A percentile compares a stretch with the other conserved stretches of the same genome.
Conservation (phyloP, 306 rosid species). For the Rosa lucieae region DNA sequence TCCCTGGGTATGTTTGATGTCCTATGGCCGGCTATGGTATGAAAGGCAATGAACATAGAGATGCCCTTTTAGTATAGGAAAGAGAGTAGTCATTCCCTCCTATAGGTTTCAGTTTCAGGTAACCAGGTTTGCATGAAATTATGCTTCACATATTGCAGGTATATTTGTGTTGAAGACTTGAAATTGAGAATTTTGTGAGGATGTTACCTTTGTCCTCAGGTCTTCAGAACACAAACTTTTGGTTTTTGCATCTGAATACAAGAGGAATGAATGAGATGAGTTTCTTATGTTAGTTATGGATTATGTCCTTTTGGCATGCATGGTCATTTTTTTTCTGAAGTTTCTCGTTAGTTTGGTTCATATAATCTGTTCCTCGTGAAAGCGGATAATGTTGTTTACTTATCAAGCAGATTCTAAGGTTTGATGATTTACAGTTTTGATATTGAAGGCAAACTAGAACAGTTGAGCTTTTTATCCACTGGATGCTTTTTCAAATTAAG, state of each 20-base stretch:
- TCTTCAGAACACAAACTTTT: neutral
- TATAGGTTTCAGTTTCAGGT: conserved; percentile 1
- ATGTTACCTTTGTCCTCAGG: neutral
- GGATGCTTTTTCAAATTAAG: too few species aligned
- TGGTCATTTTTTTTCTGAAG: neutral
- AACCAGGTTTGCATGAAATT: neutral
- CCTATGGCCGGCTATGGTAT: neutral
- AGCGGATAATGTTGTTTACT: too few species aligned
- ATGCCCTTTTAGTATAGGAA: neutral
- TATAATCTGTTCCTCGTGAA: too few species aligned
- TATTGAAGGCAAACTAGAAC: too few species aligned
- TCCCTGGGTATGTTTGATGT: conserved; percentile 7
- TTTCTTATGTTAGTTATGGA: neutral
- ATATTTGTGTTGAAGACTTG: neutral
- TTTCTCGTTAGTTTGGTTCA: neutral
- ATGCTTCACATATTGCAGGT: neutral
- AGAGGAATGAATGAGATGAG: neutral
- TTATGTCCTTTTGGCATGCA: neutral
- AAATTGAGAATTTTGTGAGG: neutral
- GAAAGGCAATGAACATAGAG: neutral
- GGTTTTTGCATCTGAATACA: neutral
- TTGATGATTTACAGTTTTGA: too few species aligned
- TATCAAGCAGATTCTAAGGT: too few species aligned
- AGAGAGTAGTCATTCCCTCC: neutral
- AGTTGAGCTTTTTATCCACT: too few species aligned